Conservation (phyloP, 352 stramenopile genomes). For the Globisporangium parvum region DNA sequence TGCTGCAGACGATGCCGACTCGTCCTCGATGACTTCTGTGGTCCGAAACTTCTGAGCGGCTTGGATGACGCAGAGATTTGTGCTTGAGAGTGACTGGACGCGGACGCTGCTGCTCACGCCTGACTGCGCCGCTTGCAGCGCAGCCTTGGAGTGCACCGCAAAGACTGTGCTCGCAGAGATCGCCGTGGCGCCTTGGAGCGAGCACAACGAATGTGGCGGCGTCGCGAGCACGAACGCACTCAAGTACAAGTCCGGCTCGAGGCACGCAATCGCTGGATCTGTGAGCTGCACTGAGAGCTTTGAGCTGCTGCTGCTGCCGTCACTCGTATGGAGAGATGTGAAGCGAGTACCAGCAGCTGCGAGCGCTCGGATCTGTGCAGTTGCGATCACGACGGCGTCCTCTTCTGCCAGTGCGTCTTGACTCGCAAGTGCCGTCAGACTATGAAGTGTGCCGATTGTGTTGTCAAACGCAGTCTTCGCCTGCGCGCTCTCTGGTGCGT, state of each 20-base stretch:
- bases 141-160: slow-evolving; percentile 33
- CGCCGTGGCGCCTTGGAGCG: slow-evolving; percentile 28
- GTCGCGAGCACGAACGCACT: slow-evolving; percentile 34
- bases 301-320: background rate
- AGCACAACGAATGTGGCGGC: slow-evolving; percentile 34
- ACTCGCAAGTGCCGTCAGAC: slow-evolving; percentile 44
- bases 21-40: slow-evolving; percentile 1
- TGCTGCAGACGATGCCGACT: background rate
- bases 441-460: slow-evolving; percentile 42
- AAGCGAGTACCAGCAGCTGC: slow-evolving; percentile 28
- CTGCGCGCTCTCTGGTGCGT: slow-evolving; percentile 15
- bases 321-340: background rate
- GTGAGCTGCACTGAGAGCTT: slow-evolving; percentile 43
- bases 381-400: slow-evolving; percentile 21
- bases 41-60: slow-evolving; percentile 16
- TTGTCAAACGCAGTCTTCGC: slow-evolving; percentile 20
- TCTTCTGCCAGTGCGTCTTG: slow-evolving; percentile 39
- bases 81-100: slow-evolving; percentile 25
- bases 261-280: slow-evolving; percentile 28
- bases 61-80: slow-evolving; percentile 31
- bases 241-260: slow-evolving; percentile 41
- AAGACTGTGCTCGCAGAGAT: slow-evolving; percentile 43
- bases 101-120: slow-evolving; percentile 15
- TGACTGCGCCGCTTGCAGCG: slow-evolving; percentile 15
- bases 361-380: slow-evolving; percentile 24